Percentiles rank a stretch among this genome's conserved stretches.
Evolutionary conservation across 768 basidiomycete species (phyloP).

Genomic region (Collybia mongolica): DNA sequence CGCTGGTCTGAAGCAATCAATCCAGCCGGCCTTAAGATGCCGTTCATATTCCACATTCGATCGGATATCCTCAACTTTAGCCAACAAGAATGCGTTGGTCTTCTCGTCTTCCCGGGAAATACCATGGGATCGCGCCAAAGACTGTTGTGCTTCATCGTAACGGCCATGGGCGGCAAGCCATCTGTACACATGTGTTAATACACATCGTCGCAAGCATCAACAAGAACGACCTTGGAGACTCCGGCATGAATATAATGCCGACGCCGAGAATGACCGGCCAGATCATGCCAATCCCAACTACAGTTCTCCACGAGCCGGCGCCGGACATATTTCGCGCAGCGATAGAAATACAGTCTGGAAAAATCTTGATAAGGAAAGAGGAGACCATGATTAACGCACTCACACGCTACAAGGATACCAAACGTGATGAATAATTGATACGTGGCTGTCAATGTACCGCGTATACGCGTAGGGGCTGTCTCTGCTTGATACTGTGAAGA

Average conservation of each 20-base stretch:
- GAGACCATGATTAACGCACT: conserved; percentile 15
- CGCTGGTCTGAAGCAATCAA: conserved; percentile 59
- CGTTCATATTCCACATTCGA: conserved; percentile 50
- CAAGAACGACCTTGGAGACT: conserved; percentile 46
- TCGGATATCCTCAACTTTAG: conserved; percentile 56
- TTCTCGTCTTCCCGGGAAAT: conserved; percentile 37
- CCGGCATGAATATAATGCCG: conserved; percentile 72
- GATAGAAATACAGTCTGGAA: conserved; percentile 60
- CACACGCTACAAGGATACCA: conserved; percentile 67
- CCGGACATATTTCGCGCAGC: conserved; percentile 52
- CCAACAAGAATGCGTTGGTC: conserved; percentile 38
- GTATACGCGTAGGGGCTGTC: conserved; percentile 68
- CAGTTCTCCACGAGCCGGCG: conserved; percentile 58
- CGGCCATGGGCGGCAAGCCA: conserved; percentile 56
- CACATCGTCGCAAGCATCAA: neutral
- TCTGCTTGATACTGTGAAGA: conserved; percentile 62
- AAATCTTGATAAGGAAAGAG: neutral
- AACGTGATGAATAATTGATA: conserved; percentile 69
- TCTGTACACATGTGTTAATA: conserved; percentile 20
- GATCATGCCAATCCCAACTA: conserved; percentile 59
- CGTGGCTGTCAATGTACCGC: conserved; percentile 64
- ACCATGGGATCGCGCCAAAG: conserved; percentile 50
- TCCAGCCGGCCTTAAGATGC: conserved; percentile 50
- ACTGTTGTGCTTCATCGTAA: conserved; percentile 44
- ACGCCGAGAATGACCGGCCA: conserved; percentile 62